phyloP scores from a whole-genome alignment of 2,329 filamentous ascomycete species.

The Fusarium lateritium region DNA sequence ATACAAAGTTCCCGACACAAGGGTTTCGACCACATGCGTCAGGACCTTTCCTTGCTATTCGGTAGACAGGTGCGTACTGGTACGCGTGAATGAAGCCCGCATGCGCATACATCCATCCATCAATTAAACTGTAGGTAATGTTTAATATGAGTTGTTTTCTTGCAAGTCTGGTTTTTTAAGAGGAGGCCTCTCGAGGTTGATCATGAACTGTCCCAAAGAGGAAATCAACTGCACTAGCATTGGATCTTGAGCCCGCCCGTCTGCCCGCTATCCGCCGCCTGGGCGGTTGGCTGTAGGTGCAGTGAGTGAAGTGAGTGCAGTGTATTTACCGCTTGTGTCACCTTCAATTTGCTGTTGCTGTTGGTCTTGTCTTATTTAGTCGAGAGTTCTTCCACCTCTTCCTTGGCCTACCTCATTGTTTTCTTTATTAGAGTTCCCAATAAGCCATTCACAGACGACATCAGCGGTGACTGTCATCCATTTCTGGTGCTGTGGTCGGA shows the following conservation, averaged over 20 bases:
- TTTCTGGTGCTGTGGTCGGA: constrained; percentile 8
- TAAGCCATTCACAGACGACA: neutral
- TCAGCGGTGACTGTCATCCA: neutral
- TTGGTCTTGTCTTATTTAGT: constrained; percentile 6
- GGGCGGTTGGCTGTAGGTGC: neutral
- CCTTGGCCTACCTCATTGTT: constrained; percentile 15
- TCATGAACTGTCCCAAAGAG: constrained; percentile 28
- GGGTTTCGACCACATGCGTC: constrained; percentile 11
- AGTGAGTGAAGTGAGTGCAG: neutral
- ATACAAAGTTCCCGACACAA: constrained; percentile 26
- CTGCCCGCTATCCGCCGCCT: constrained; percentile 11
- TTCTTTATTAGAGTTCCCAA: neutral
- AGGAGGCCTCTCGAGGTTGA: constrained; percentile 37
- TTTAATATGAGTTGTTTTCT: constrained; percentile 37
- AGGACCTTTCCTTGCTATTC: constrained; percentile 3
- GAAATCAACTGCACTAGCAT: constrained; percentile 35
- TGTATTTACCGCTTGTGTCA: neutral
- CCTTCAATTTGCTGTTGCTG: neutral
- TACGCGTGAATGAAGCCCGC: constrained; percentile 7
- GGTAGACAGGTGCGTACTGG: neutral
- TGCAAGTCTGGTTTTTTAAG: neutral
- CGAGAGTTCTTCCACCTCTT: constrained; percentile 1
- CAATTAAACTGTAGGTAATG: neutral
- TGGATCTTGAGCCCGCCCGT: constrained; percentile 16
- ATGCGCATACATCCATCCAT: constrained; percentile 8